Evolutionary conservation across 192 early-diverging fungal genomes (phyloP).

Genomic region (Allomyces macrogynus): DNA sequence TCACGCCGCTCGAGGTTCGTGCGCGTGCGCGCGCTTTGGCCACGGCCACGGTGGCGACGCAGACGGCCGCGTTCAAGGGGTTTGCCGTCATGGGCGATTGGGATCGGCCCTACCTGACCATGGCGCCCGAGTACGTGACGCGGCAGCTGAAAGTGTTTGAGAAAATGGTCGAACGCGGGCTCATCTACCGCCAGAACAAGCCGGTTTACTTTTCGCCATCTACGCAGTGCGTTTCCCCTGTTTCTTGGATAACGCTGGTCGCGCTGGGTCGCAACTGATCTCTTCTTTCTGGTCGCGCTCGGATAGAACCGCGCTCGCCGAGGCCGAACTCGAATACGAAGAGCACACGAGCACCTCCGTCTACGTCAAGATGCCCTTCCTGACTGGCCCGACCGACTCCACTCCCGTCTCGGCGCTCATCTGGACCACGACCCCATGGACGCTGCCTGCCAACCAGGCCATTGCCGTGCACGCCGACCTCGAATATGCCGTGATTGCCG

Average conservation of each 20-base stretch:
- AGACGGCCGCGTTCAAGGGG: constrained; percentile 33
- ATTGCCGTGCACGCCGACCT: constrained; percentile 45
- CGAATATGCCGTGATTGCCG: constrained; percentile 27
- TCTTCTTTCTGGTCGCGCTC: neutral
- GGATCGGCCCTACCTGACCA: constrained; percentile 42
- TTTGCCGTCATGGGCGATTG: constrained; percentile 64
- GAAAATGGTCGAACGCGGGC: constrained; percentile 45
- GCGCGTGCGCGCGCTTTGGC: constrained; percentile 34
- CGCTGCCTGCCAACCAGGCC: constrained; percentile 52
- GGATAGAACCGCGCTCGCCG: constrained; percentile 46
- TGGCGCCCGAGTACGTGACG: constrained; percentile 51
- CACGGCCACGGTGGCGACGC: constrained; percentile 29
- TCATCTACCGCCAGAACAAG: constrained; percentile 55
- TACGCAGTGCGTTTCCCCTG: constrained; percentile 19
- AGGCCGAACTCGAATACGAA: constrained; percentile 62
- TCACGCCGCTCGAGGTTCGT: constrained; percentile 28
- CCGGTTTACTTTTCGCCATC: constrained; percentile 74
- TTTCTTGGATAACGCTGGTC: neutral
- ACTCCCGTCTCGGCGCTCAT: constrained; percentile 24
- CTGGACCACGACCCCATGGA: constrained; percentile 74
- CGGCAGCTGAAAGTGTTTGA: constrained; percentile 49
- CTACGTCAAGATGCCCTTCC: constrained; percentile 43
- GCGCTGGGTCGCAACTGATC: neutral
- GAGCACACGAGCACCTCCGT: constrained; percentile 47
- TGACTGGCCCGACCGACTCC: neutral